These are phyloP conservation scores for Neonectria coccinea DNA, from an alignment of 2,329 filamentous ascomycete species.

Conservation along the genomic window DNA sequence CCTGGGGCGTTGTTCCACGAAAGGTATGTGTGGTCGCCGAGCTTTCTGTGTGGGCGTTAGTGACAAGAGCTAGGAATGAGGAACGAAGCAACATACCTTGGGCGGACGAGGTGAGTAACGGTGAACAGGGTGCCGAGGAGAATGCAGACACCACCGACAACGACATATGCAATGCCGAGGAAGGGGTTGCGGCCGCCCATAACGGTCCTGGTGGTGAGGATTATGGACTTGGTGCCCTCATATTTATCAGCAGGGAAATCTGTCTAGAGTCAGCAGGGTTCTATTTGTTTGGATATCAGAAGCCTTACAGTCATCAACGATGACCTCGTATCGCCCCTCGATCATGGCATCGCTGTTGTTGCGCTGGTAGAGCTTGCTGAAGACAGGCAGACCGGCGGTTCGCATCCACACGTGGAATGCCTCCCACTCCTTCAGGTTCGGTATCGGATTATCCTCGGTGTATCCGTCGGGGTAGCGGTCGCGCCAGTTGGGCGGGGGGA, in stretches of 20 bases:
- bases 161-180: slow-evolving; percentile 94
- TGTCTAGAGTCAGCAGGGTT: slow-evolving; percentile 52
- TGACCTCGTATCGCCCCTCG: slow-evolving; percentile 78
- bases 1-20: slow-evolving; percentile 83
- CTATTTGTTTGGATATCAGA: background rate
- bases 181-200: slow-evolving; percentile 97
- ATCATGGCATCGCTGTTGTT: slow-evolving; percentile 79
- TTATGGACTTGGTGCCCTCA: slow-evolving; percentile 87
- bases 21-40: slow-evolving; percentile 96
- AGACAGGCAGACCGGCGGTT: slow-evolving; percentile 90
- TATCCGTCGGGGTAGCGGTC: slow-evolving; percentile 78
- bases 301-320: slow-evolving; percentile 81
- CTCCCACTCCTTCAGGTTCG: slow-evolving; percentile 80
- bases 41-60: slow-evolving; percentile 73
- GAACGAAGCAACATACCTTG: slow-evolving; percentile 70
- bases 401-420: slow-evolving; percentile 99
- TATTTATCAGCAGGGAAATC: slow-evolving; percentile 85
- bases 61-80: slow-evolving; percentile 9
- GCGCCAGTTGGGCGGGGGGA: slow-evolving; percentile 89
- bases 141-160: slow-evolving; percentile 93
- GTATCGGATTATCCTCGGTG: slow-evolving; percentile 71
- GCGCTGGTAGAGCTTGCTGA: slow-evolving; percentile 90
- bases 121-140: slow-evolving; percentile 90
- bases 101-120: slow-evolving; percentile 89
- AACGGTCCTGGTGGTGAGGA: slow-evolving; percentile 89